A percentile compares a stretch with the other conserved stretches of the same genome.
Evolutionary conservation across 331 rosid genomes (phyloP).

Genomic region (Arachis monticola): DNA sequence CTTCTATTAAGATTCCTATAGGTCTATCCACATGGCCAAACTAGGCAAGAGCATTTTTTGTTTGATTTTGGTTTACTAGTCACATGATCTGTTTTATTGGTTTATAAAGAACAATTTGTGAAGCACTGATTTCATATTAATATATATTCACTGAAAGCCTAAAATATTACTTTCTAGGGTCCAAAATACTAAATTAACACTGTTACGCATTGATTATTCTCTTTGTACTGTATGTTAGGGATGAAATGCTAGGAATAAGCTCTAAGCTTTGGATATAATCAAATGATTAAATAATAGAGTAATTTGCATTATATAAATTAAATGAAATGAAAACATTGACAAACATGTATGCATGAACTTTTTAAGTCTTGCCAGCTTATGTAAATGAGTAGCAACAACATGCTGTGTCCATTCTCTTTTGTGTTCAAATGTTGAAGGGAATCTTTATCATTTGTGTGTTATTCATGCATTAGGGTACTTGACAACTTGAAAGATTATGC

Average conservation of each 20-base stretch:
- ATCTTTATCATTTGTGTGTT: neutral
- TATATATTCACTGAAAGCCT: neutral
- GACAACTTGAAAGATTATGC: too few relatives aligned
- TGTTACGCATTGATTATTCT: constrained; percentile 20
- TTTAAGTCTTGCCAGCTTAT: constrained; percentile 9
- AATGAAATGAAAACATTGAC: too few relatives aligned
- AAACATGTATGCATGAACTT: neutral
- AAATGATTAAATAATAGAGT: too few relatives aligned
- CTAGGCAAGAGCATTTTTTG: neutral
- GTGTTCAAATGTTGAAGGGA: constrained; percentile 38
- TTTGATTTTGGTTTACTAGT: neutral
- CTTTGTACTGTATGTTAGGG: constrained; percentile 26
- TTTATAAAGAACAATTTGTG: constrained; percentile 5
- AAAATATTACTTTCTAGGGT: neutral
- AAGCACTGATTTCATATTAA: constrained; percentile 14
- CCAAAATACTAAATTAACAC: neutral
- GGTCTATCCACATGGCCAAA: too few relatives aligned
- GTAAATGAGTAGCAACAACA: constrained; percentile 16
- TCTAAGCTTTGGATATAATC: too few relatives aligned
- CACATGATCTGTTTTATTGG: constrained; percentile 17
- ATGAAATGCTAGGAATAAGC: too few relatives aligned
- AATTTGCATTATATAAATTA: neutral
- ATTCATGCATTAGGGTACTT: too few relatives aligned
- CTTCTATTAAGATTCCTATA: too few relatives aligned
- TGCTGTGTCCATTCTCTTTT: constrained; percentile 20